These are phyloP conservation scores for Cryptococcus sp. DNA, from an alignment of 1,284 basidiomycete genomes.

Conservation along the genomic window DNA sequence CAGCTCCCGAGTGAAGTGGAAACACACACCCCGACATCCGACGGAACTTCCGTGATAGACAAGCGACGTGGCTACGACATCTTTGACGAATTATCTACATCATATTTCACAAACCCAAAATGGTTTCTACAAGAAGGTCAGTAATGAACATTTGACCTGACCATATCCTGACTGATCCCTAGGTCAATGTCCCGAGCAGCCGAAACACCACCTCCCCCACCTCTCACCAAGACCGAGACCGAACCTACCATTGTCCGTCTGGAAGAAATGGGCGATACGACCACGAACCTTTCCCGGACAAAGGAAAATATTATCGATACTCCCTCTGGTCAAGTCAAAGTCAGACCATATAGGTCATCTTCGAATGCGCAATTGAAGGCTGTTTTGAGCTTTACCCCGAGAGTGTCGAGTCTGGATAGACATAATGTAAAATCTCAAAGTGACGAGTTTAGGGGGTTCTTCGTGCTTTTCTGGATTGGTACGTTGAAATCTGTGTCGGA, in stretches of 20 bases:
- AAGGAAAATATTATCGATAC: conserved; percentile 35
- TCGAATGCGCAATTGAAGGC: conserved; percentile 51
- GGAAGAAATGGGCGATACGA: conserved; percentile 21
- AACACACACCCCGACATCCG: conserved; percentile 1
- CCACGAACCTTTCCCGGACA: conserved; percentile 23
- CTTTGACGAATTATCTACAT: not conserved
- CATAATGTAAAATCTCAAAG: conserved; percentile 64
- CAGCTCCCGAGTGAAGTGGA: too few species aligned
- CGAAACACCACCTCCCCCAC: conserved; percentile 1
- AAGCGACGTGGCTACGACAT: not conserved
- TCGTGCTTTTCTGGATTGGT: conserved; percentile 76
- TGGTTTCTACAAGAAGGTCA: not conserved
- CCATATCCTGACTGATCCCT: not conserved
- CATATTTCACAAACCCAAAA: not conserved
- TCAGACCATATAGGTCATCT: conserved; percentile 41
- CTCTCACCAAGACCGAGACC: not conserved
- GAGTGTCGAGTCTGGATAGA: conserved; percentile 78
- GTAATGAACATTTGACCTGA: not conserved
- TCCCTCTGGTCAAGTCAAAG: conserved; percentile 34
- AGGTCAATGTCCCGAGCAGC: not conserved
- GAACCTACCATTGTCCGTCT: not conserved
- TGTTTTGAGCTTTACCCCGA: conserved; percentile 74
- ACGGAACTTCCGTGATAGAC: not conserved
- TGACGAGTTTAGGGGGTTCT: conserved; percentile 92
- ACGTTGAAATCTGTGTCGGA: conserved; percentile 16